Percentiles rank a stretch among this genome's conserved stretches.
These are phyloP conservation scores for Neocallimastix lanati DNA, from an alignment of 192 early-diverging fungal genomes.

Conservation along the genomic window DNA sequence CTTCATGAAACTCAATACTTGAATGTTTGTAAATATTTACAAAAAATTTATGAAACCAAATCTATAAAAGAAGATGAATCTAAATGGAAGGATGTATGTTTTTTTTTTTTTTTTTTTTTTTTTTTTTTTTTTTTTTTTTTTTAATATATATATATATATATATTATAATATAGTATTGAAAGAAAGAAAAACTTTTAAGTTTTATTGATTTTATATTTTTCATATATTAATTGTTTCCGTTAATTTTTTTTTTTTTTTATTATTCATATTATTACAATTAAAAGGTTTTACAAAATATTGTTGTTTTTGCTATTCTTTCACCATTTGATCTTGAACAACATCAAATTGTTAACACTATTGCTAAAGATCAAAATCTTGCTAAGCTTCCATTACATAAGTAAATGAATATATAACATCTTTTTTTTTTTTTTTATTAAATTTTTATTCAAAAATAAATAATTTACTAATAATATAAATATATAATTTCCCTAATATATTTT, in stretches of 20 bases:
- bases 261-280: neutral
- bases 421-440: neutral
- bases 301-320: slow-evolving; percentile 72
- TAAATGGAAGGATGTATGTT: slow-evolving; percentile 47
- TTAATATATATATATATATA: too few relatives aligned
- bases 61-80: slow-evolving; percentile 56
- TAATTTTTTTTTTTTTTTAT: neutral
- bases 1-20: slow-evolving; percentile 79
- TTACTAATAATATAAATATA: too few relatives aligned
- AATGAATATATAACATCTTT: neutral
- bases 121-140: neutral
- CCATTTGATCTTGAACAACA: slow-evolving; percentile 94
- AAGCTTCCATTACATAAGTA: slow-evolving; percentile 60
- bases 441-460: neutral
- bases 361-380: slow-evolving; percentile 57
- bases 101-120: neutral
- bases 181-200: too few relatives aligned
- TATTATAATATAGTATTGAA: too few relatives aligned
- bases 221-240: too few relatives aligned
- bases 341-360: slow-evolving; percentile 74
- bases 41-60: slow-evolving; percentile 73
- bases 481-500: too few relatives aligned
- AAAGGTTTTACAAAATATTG: slow-evolving; percentile 55
- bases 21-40: slow-evolving; percentile 80
- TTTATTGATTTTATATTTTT: too few relatives aligned